Evolutionary conservation across 371 early-diverging fungal genomes (phyloP).

Genomic region (Conidiobolus incongruus): DNA sequence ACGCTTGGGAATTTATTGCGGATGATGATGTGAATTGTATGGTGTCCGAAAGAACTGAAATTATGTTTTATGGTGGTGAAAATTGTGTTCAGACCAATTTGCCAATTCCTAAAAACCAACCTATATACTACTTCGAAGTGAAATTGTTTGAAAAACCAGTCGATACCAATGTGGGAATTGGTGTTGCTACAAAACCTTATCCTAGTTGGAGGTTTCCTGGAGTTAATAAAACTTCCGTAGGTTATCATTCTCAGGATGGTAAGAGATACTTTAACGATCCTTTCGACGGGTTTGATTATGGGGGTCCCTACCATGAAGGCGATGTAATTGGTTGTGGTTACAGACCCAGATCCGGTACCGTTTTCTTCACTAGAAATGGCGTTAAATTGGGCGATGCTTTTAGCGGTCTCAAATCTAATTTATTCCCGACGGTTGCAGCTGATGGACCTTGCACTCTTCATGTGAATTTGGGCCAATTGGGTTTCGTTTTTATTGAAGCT

Average conservation of each 20-base stretch:
- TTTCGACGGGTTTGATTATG: constrained; percentile 30
- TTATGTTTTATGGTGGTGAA: constrained; percentile 42
- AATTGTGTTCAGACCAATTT: constrained; percentile 58
- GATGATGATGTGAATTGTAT: constrained; percentile 30
- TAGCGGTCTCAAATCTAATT: constrained; percentile 19
- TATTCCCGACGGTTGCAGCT: constrained; percentile 37
- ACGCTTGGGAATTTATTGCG: constrained; percentile 62
- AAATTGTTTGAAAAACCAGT: constrained; percentile 39
- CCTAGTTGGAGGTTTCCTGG: constrained; percentile 39
- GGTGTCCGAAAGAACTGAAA: constrained; percentile 49
- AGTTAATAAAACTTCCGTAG: constrained; percentile 40
- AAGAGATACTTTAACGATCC: constrained; percentile 37
- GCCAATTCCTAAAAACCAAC: constrained; percentile 54
- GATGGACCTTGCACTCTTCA: constrained; percentile 34
- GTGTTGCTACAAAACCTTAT: constrained; percentile 44
- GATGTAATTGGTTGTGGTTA: constrained; percentile 61
- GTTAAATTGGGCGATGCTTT: constrained; percentile 28
- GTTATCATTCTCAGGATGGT: constrained; percentile 40
- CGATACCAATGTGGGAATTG: constrained; percentile 28
- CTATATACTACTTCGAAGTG: constrained; percentile 51
- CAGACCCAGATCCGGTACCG: constrained; percentile 41
- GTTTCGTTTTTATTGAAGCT: constrained; percentile 47
- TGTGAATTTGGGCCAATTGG: constrained; percentile 34
- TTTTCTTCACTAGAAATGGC: constrained; percentile 67
- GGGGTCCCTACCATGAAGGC: constrained; percentile 30